These are phyloP conservation scores for Epichloe gansuensis DNA, from an alignment of 2,329 filamentous ascomycete genomes.

Conservation along the genomic window DNA sequence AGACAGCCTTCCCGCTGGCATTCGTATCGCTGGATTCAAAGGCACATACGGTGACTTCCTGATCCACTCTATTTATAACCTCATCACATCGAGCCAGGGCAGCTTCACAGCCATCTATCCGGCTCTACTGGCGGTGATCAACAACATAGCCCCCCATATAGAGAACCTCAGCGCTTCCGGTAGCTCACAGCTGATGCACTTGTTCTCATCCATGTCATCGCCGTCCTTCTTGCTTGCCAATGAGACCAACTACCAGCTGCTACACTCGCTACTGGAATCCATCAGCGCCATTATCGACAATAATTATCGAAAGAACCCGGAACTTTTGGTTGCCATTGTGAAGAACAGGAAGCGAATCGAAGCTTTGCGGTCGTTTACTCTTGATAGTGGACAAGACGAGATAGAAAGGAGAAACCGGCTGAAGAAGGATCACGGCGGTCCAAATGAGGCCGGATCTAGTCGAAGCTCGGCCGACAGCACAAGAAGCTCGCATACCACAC, in stretches of 20 bases:
- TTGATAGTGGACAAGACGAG: conserved; percentile 85
- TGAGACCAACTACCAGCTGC: conserved; percentile 73
- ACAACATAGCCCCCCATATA: conserved; percentile 80
- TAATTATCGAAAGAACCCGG: conserved; percentile 67
- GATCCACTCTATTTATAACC: conserved; percentile 83
- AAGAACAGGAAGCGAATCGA: conserved; percentile 75
- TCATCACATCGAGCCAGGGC: conserved; percentile 85
- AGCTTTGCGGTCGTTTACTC: conserved; percentile 71
- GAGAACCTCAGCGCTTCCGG: conserved; percentile 62
- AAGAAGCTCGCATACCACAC: conserved; percentile 39
- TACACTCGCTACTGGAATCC: conserved; percentile 74
- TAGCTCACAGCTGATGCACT: conserved; percentile 70
- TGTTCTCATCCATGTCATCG: conserved; percentile 86
- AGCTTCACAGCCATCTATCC: conserved; percentile 86
- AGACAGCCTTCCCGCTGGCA: conserved; percentile 69
- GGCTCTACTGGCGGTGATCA: conserved; percentile 79
- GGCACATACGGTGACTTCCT: conserved; percentile 91
- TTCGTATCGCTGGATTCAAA: conserved; percentile 71
- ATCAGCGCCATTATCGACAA: conserved; percentile 86
- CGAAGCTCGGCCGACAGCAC: conserved; percentile 56
- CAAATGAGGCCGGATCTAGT: conserved; percentile 34
- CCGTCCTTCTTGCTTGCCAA: conserved; percentile 87
- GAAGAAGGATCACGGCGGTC: conserved; percentile 45
- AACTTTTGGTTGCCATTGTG: conserved; percentile 67
- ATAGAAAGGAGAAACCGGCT: conserved; percentile 66